phyloP scores from a whole-genome alignment of 352 stramenopile genomes.

The Globisporangium recalcitrans region DNA sequence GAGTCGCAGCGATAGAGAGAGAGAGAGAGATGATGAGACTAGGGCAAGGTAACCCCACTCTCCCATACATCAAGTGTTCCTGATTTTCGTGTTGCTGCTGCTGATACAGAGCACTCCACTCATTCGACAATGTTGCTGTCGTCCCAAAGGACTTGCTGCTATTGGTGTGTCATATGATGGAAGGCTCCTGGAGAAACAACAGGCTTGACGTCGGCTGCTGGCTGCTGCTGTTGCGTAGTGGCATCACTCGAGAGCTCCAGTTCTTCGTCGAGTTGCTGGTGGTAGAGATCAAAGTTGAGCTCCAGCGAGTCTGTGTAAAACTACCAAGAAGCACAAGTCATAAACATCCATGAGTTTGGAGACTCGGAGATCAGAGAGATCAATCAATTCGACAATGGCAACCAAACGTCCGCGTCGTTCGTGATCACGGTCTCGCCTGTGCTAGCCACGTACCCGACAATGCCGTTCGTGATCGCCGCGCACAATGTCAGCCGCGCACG shows the following conservation, averaged over 20 bases:
- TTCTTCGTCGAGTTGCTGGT: slow-evolving; percentile 35
- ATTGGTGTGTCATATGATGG: background rate
- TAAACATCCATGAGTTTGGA: too few species aligned
- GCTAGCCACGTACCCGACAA: slow-evolving; percentile 58
- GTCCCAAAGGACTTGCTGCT: background rate
- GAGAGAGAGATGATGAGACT: background rate
- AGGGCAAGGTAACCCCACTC: background rate
- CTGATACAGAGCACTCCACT: background rate
- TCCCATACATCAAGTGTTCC: background rate
- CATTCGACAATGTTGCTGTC: background rate
- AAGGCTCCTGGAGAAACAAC: background rate
- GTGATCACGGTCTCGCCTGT: slow-evolving; percentile 65
- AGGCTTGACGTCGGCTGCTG: background rate
- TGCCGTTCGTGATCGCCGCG: slow-evolving; percentile 57
- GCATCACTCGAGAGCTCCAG: slow-evolving; percentile 5
- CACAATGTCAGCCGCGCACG: slow-evolving; percentile 49
- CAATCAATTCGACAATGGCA: too few species aligned
- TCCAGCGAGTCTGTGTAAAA: slow-evolving; percentile 67
- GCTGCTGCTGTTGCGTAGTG: background rate
- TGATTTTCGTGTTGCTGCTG: too few species aligned
- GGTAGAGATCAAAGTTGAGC: slow-evolving; percentile 58
- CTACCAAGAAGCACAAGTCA: too few species aligned
- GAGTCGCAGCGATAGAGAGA: background rate
- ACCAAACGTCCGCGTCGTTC: slow-evolving; percentile 63
- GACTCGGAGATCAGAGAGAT: too few species aligned